Evolutionary conservation across 139 green algal genomes (phyloP), one percentile per base, ranked within the genome.

Genomic region (Chlorella sp.): DNA sequence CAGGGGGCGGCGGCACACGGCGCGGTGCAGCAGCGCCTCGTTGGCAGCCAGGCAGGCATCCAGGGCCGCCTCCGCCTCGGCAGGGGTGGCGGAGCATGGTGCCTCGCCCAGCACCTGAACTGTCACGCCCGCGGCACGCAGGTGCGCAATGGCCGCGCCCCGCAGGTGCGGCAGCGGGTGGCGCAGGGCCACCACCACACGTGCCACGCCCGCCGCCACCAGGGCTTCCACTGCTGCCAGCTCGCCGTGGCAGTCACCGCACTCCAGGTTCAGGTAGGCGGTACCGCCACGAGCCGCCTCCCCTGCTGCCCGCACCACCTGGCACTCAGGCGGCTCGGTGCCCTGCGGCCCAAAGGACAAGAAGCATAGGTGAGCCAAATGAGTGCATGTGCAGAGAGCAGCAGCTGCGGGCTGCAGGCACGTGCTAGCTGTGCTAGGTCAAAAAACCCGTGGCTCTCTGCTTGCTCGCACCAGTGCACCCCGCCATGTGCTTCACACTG

Each of bases 181-280:
- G 13, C 90, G 82, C 64, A 99, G 84, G n/a, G 97, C 98, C 20
- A 99, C 78, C 44, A 99, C 96, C 30, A 98, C 96, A 0, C 96
- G 92, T 0, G 36, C 62, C 20, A 99, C 93, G 25, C 95, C 94
- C 17, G 86, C 91, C 3, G 82, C n/a, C 0, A 98, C 26, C 30
- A 99, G 91, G 30, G 93, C 92, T 1, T 89, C 57, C 36, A 98
- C 85, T 17, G 89, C 92, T 21, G 90, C 85, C 13, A 84, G 70
- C 44, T 99, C 96, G 23, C 97, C 97, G 76, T 98, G 93, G 91
- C 95, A 97, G 82, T 98, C 94, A 0, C 93, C 95, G 1, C 90
- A 91, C 81, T 99, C 97, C 21, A 99, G 87, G 80, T 99, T 99
- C 1, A 99, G 82, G 89, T 99, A 99, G 1, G 95, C 96, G 39